Evolutionary conservation across 805 yeast genomes (phyloP).

Genomic region (Saccharomyces paradoxus): DNA sequence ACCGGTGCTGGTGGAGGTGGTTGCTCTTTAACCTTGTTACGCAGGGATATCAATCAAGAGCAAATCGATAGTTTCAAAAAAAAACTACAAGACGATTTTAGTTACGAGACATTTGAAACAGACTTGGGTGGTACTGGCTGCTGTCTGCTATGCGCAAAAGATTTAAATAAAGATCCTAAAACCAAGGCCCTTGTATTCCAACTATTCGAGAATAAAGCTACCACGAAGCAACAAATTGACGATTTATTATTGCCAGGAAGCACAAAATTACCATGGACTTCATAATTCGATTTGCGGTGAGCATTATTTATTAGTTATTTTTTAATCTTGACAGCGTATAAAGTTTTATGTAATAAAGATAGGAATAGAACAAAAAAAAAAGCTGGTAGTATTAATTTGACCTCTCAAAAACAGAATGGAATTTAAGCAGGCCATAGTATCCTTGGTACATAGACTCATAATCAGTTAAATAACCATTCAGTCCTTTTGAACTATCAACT

Average conservation of each 20-base stretch:
- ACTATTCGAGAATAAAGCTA: constrained; percentile 1
- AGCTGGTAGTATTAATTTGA: not conserved
- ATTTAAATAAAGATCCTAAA: not conserved
- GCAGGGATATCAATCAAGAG: constrained; percentile 34
- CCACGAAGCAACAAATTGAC: constrained; percentile 7
- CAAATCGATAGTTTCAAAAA: constrained; percentile 29
- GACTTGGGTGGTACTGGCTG: constrained; percentile 89
- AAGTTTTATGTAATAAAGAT: not conserved
- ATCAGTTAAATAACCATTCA: constrained; percentile 63
- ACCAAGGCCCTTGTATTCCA: not conserved
- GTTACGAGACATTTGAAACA: constrained; percentile 71
- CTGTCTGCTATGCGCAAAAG: constrained; percentile 15
- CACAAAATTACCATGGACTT: constrained; percentile 12
- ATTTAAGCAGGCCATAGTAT: constrained; percentile 53
- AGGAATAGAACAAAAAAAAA: not conserved
- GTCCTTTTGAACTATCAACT: constrained; percentile 26
- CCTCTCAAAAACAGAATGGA: constrained; percentile 16
- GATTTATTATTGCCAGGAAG: constrained; percentile 13
- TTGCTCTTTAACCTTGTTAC: constrained; percentile 82
- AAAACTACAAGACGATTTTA: constrained; percentile 33
- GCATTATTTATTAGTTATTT: not conserved
- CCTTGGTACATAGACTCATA: constrained; percentile 67
- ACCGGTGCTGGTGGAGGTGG: constrained; percentile 99
- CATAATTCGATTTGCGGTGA: not conserved
- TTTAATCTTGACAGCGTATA: not conserved